These are phyloP conservation scores for Geotrichum reessii DNA, from an alignment of 1,139 yeast species.

Conservation along the genomic window DNA sequence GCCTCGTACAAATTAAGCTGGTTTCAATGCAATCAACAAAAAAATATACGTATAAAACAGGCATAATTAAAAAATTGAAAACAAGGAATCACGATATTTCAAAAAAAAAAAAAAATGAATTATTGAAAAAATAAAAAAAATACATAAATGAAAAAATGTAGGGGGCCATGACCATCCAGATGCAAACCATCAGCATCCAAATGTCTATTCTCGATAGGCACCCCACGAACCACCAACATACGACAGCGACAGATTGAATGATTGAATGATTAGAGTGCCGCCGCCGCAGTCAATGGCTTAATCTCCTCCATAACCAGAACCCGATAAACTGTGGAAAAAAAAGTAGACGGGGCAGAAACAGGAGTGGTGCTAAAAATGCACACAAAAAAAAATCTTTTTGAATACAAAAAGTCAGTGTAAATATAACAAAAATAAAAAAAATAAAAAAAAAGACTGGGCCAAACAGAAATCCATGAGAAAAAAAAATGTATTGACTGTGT, in stretches of 20 bases:
- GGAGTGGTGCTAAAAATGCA: conserved; percentile 3
- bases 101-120: neutral
- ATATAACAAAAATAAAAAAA: neutral
- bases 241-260: conserved; percentile 4
- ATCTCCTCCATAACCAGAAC: conserved; percentile 12
- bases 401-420: no score
- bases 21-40: no score
- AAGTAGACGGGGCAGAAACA: conserved; percentile 12
- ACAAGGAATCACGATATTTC: neutral
- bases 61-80: no score
- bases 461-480: neutral
- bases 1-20: no score
- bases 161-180: conserved; percentile 12
- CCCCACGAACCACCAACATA: conserved; percentile 11
- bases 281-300: conserved; percentile 6
- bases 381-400: neutral
- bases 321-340: conserved; percentile 11
- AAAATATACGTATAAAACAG: no score
- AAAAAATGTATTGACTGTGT: neutral
- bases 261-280: conserved; percentile 8
- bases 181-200: conserved; percentile 8
- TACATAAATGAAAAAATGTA: neutral
- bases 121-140: neutral
- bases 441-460: no score
- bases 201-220: conserved; percentile 12